Percentiles rank a stretch among this genome's conserved stretches.
phyloP scores from a whole-genome alignment of 352 stramenopile species.

The Phytopythium kandeliae region DNA sequence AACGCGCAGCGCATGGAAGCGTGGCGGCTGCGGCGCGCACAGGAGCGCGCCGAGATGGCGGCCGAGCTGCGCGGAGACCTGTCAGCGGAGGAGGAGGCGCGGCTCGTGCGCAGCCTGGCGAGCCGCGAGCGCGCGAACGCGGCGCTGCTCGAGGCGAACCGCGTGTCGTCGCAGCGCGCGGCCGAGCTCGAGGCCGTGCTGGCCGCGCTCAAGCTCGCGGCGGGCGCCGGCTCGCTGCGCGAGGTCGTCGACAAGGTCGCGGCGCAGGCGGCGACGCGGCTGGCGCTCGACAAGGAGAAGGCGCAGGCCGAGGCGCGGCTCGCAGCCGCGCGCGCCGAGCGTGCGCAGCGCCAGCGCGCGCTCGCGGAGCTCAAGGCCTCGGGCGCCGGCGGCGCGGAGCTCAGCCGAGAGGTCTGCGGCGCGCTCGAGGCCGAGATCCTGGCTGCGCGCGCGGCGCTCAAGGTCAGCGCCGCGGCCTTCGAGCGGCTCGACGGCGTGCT shows the following conservation, averaged over 20 bases:
- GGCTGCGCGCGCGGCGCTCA: conserved; percentile 60
- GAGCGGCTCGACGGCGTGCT: conserved; percentile 75
- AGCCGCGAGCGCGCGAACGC: conserved; percentile 61
- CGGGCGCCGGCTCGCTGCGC: conserved; percentile 38
- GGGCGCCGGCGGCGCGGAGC: conserved; percentile 64
- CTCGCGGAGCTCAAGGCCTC: conserved; percentile 82
- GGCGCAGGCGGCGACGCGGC: conserved; percentile 41
- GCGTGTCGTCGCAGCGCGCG: conserved; percentile 61
- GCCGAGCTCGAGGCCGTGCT: conserved; percentile 67
- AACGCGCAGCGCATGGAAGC: conserved; percentile 82
- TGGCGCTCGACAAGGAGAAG: conserved; percentile 77
- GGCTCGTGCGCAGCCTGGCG: conserved; percentile 52
- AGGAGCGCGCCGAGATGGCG: conserved; percentile 72
- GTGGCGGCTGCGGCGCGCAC: conserved; percentile 62
- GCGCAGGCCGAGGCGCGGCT: conserved; percentile 49
- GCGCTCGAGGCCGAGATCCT: conserved; percentile 72
- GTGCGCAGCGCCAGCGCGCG: conserved; percentile 46
- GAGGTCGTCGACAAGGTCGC: conserved; percentile 75
- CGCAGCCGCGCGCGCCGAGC: conserved; percentile 45
- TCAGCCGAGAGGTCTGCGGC: conserved; percentile 81
- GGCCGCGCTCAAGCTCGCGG: conserved; percentile 57
- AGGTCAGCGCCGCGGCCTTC: conserved; percentile 73
- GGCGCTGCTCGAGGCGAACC: conserved; percentile 53
- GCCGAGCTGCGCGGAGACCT: conserved; percentile 71
- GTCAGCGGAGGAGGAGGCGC: conserved; percentile 54